Evolutionary conservation across 2,329 filamentous ascomycete genomes (phyloP).

Genomic region (Fusarium penzigii): DNA sequence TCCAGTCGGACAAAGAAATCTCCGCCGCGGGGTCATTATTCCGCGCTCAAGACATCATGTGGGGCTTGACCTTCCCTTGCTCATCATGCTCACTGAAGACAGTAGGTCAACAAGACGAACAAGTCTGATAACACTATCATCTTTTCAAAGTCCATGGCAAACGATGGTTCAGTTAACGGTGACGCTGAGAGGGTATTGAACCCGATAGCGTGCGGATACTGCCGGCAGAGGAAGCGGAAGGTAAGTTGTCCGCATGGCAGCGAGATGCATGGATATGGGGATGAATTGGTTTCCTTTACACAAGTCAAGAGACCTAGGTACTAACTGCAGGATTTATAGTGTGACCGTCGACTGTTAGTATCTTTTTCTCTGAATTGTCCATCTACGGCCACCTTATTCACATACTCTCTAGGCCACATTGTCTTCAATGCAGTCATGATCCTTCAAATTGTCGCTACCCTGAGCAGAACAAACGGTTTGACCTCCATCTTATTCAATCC

Average conservation of each 20-base stretch:
- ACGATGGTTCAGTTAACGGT: constrained; percentile 5
- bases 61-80: neutral
- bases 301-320: neutral
- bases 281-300: neutral
- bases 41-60: neutral
- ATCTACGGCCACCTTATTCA: neutral
- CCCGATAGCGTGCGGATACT: constrained; percentile 36
- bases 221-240: constrained; percentile 36
- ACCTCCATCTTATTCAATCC: neutral
- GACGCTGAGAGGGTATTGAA: constrained; percentile 22
- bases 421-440: constrained; percentile 32
- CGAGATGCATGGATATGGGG: too few species aligned
- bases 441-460: constrained; percentile 35
- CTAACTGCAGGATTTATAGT: constrained; percentile 13
- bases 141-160: constrained; percentile 18
- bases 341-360: constrained; percentile 20
- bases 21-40: constrained; percentile 26
- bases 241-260: constrained; percentile 14
- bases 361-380: neutral
- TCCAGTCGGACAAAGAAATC: constrained; percentile 30
- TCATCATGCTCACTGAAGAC: neutral
- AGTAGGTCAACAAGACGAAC: neutral
- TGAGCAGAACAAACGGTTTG: constrained; percentile 35
- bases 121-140: constrained; percentile 1
- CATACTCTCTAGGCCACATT: constrained; percentile 25